Evolutionary conservation across 768 basidiomycete genomes (phyloP).

Genomic region (Omphalotus guepiniiformis): DNA sequence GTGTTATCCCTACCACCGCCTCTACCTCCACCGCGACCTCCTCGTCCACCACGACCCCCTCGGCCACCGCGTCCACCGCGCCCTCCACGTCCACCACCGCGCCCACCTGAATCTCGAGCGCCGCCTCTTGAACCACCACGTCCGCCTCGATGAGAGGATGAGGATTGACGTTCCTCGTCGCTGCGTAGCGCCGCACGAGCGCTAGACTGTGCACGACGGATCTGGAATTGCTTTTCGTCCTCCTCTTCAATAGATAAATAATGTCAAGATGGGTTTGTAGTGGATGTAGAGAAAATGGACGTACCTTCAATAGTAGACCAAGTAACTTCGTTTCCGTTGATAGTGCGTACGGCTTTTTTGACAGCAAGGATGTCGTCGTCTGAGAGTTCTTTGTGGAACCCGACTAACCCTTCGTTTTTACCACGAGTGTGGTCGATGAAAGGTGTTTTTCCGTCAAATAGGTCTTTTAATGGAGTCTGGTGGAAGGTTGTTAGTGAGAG

Average conservation of each 20-base stretch:
- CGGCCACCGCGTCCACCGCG: slow-evolving; percentile 34
- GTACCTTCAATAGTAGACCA: slow-evolving; percentile 64
- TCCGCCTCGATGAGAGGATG: slow-evolving; percentile 21
- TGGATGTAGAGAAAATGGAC: slow-evolving; percentile 14
- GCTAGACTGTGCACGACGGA: slow-evolving; percentile 68
- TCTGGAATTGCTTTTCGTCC: slow-evolving; percentile 66
- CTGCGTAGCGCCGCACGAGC: slow-evolving; percentile 48
- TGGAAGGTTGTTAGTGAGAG: slow-evolving; percentile 1
- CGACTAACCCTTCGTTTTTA: slow-evolving; percentile 47
- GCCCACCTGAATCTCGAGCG: slow-evolving; percentile 43
- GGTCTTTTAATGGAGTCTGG: slow-evolving; percentile 45
- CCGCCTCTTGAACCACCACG: slow-evolving; percentile 35
- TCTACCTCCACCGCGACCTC: slow-evolving; percentile 29
- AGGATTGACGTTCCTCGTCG: slow-evolving; percentile 14
- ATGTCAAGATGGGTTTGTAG: background rate
- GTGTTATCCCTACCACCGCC: slow-evolving; percentile 21
- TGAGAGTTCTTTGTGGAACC: slow-evolving; percentile 61
- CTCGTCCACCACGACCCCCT: slow-evolving; percentile 39
- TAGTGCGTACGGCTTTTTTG: slow-evolving; percentile 43
- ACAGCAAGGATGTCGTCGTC: slow-evolving; percentile 73
- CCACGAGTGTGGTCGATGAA: slow-evolving; percentile 49
- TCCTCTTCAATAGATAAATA: slow-evolving; percentile 45
- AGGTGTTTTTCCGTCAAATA: slow-evolving; percentile 45
- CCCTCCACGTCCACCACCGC: slow-evolving; percentile 40
- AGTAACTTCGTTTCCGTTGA: slow-evolving; percentile 59